Base-by-base conservation (phyloP, 331 rosid species). In the Pyracantha coccinea region DNA sequence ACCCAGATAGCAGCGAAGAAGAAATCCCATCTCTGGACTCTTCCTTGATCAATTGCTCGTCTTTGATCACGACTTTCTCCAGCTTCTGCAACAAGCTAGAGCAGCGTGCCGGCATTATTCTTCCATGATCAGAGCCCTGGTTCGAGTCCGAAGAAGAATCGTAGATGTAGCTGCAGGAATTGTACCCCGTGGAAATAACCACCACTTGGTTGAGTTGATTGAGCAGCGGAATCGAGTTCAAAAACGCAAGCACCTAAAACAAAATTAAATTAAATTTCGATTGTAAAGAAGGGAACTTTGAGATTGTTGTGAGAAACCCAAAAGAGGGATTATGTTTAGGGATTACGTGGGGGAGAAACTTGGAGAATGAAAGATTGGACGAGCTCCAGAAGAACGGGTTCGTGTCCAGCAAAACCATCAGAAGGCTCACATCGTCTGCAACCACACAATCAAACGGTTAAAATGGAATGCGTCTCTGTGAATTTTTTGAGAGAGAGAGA, bases 351-450 rank as follows among this genome's bases (percentile, higher is more conserved):
- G 97, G 89, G 84, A 94, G 89, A 16, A 90, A 91, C 20, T 86
- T 88, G 80, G 93, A 85, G 83, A 94, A 94, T 0, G 90, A 81
- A 62, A 89, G 84, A 44, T 96, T 76, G 73, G 86, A 85, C n/a
- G 90, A 52, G 86, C 80, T 63, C 99, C 97, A 94, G 83, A 94
- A 91, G 86, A 94, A 86, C 11, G 96, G 97, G 72, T 92, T 94
- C 23, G 96, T 86, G 88, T 92, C 99, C n/a, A 94, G 74, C 47
- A 92, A 78, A 9, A 94, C 96, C 80, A 92, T 87, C 38, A 92
- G 75, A 57, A 94, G 96, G 82, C 96, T 92, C 31, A 94, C 95
- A 65, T 94, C 99, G 85, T 94, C 99, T 83, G 96, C 83, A 79
- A 80, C 6, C 60, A 29, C 14, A 66, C 44, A 68, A 79, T 23